Percentiles rank a stretch among this genome's conserved stretches.
phyloP scores from a whole-genome alignment of 768 basidiomycete species.

The Agaricus blazei region DNA sequence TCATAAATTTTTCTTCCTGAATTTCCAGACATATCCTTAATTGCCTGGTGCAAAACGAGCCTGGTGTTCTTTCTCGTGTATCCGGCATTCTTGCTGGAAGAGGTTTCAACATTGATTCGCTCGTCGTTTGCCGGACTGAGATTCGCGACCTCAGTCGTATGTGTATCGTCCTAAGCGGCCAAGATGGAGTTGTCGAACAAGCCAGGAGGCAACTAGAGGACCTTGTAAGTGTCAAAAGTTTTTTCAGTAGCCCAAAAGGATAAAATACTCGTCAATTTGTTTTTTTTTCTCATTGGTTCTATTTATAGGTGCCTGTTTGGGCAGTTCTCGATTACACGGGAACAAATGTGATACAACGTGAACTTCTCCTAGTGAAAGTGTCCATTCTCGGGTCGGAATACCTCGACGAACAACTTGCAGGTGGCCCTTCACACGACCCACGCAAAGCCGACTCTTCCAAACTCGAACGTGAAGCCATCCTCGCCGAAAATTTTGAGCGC shows the following conservation, averaged over 20 bases:
- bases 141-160: constrained; percentile 95
- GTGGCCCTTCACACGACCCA: constrained; percentile 80
- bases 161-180: constrained; percentile 95
- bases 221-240: constrained; percentile 53
- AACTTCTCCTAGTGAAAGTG: constrained; percentile 92
- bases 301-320: constrained; percentile 91
- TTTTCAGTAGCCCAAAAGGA: neutral
- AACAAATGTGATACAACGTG: constrained; percentile 86
- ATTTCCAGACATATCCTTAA: constrained; percentile 82
- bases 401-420: constrained; percentile 84
- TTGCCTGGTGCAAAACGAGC: constrained; percentile 98
- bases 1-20: constrained; percentile 11
- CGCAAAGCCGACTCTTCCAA: constrained; percentile 45
- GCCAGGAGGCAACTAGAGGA: constrained; percentile 95
- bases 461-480: constrained; percentile 60
- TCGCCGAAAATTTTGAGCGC: constrained; percentile 78
- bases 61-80: constrained; percentile 96
- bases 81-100: constrained; percentile 96
- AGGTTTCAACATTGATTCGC: constrained; percentile 97
- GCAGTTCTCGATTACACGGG: constrained; percentile 97
- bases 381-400: constrained; percentile 98
- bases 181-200: constrained; percentile 97
- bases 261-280: neutral
- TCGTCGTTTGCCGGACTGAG: constrained; percentile 97
- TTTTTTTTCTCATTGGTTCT: neutral